Base-by-base conservation (phyloP, 768 basidiomycete species). In the Leccinum pellstonianum region DNA sequence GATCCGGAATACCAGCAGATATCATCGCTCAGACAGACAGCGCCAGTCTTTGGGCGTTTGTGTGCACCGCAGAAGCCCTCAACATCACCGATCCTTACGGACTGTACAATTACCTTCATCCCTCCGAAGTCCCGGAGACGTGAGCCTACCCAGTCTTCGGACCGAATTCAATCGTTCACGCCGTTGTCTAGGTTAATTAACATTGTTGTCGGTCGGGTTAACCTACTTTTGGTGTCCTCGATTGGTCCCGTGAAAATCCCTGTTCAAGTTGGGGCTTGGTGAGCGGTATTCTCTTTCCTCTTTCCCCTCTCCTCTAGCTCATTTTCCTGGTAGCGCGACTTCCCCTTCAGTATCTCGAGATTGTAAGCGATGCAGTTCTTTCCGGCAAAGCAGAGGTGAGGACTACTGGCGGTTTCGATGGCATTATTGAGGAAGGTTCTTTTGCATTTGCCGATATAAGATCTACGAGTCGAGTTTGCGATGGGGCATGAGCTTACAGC, bases 361-460 rank as follows among this genome's bases (percentile, higher is more conserved):
- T 99, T 66, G 96, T 94, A n/a, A 90, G 91, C 64, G 97, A 99
- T 68, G 91, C 93, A 0, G 89, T 99, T 64, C 74, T 96, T 38
- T 90, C 91, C 7, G 92, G 95, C 62, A 99, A 99, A 75, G 97
- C 97, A 33, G 98, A 98, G 78, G 88, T 99, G 70, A 99, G 98
- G 97, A 88, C 98, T 61, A 91, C 96, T 37, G 97, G 97, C 73
- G 97, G 97, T 59, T 98, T 95, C 78, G 97, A 99, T 70, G 97
- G 98, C 73, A 85, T 98, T 74, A 91, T 89, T 63, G 97, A 99
- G 75, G 96, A 99, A 77, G 96, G 96, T 17, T 98, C 96, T 9
- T 98, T 88, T 74, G 96, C 98, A 75, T 99, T 99, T 76, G 97
- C 94, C 53, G 97, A 98, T 81, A 99, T 99, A 97, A 97, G 98